Base-by-base conservation (phyloP, 768 basidiomycete genomes). In the Lepiota venenata region DNA sequence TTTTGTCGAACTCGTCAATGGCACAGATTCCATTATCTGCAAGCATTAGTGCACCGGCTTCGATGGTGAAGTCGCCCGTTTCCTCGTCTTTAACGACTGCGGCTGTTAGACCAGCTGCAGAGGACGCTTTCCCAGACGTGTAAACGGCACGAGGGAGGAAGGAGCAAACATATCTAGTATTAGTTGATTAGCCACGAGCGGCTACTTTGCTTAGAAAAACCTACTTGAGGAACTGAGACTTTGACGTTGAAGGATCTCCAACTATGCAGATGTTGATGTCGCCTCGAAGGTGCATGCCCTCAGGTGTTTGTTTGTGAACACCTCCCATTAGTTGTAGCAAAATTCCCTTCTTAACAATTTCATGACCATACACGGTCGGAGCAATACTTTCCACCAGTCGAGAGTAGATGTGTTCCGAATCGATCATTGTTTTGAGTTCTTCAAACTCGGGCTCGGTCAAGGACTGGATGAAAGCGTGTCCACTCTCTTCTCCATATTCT, bases 1-100 rank as follows among this genome's bases (percentile, higher is more conserved):
- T 99, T 72, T 99, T 99, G 81, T 99, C 97, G 64, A 99, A 99
- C 71, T 98, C 97, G 73, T 99, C 97, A 63, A 99, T 99, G n/a
- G 95, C 95, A 66, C 97, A 99, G 66, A 98, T 98, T 7, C 97
- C 97, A 62, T 98, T 98, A 73, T 99, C 97, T 5, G 97, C 97
- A 3, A 99, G 82, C 97, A 99, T 98, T 60, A 99, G 80, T 3
- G 97, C 97, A 46, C 97, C 97, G 18, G 97, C 97, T 73, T 99
- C 97, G 64, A 98, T 98, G 0, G 97, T 98, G 73, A 98, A 99
- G 66, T 99, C 97, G 12, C 97, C 97, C 0, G 95, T 96, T 70
- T 98, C 97, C 71, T 98, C 96, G 63, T 99, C 97, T 64, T 90
- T 94, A 56, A 98, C 96, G 0, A 99, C 97, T 2, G 96, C 96